These are phyloP conservation scores for Pseudogymnoascus pannorum DNA, from an alignment of 2,329 filamentous ascomycete genomes.

Conservation along the genomic window DNA sequence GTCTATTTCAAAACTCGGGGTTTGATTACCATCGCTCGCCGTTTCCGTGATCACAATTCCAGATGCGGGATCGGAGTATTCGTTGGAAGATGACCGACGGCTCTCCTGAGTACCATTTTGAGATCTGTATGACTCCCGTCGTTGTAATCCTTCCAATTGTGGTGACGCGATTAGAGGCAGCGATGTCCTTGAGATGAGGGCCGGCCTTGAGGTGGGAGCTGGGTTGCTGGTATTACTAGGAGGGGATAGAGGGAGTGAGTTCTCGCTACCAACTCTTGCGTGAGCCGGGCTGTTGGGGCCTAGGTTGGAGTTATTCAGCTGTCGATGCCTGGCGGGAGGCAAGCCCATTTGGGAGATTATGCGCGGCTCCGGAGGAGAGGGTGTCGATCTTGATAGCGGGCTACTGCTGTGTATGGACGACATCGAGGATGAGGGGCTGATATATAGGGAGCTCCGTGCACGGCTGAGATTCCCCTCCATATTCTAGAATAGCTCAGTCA, in stretches of 20 bases:
- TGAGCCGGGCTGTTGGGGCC: constrained; percentile 40
- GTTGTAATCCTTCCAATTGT: background rate
- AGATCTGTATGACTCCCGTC: background rate
- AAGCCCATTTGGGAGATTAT: constrained; percentile 18
- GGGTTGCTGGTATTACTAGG: constrained; percentile 25
- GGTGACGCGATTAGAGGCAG: background rate
- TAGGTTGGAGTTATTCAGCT: constrained; percentile 18
- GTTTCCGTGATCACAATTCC: background rate
- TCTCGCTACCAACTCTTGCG: constrained; percentile 55
- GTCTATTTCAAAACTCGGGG: background rate
- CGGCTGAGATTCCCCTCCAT: constrained; percentile 89
- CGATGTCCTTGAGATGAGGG: background rate
- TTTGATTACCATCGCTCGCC: background rate
- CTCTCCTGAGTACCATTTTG: background rate
- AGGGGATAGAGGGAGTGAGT: constrained; percentile 41
- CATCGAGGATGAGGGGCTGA: constrained; percentile 42
- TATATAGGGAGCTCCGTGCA: constrained; percentile 61
- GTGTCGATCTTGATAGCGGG: constrained; percentile 30
- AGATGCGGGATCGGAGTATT: background rate
- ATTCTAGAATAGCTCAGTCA: constrained; percentile 45
- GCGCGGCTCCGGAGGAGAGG: constrained; percentile 23
- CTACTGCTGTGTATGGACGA: constrained; percentile 35
- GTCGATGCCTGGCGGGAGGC: constrained; percentile 21
- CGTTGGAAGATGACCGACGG: background rate
- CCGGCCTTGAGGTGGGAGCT: background rate